A percentile compares a stretch with the other conserved stretches of the same genome.
Conservation (phyloP, 78 protist species). For the Chrysochromulina tobinii region DNA sequence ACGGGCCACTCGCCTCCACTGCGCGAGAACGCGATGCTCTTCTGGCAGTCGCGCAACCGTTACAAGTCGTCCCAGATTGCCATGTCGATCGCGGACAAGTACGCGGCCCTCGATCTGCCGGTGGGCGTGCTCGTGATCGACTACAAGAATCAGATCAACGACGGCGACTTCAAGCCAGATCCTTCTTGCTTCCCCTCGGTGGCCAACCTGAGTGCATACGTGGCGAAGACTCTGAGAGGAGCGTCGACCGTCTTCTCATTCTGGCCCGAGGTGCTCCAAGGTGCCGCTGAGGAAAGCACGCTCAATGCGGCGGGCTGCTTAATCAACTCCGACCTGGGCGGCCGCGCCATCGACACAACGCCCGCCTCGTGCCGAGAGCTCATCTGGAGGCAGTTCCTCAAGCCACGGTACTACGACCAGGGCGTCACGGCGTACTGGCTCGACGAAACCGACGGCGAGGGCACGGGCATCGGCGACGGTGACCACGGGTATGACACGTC, state of each 20-base stretch:
- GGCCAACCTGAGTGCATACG: neutral
- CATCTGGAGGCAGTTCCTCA: neutral
- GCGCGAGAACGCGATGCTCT: neutral
- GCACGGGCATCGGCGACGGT: neutral
- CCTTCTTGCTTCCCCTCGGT: constrained; percentile 25
- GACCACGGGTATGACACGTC: constrained; percentile 2
- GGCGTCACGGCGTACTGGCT: constrained; percentile 33
- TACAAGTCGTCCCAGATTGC: neutral
- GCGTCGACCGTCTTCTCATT: neutral
- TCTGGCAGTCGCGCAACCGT: constrained; percentile 25
- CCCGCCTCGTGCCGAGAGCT: neutral
- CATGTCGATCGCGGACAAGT: neutral
- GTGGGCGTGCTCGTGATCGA: constrained; percentile 30
- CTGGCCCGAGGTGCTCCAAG: neutral
- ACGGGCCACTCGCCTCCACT: constrained; percentile 27
- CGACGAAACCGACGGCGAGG: constrained; percentile 38
- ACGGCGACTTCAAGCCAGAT: constrained; percentile 29
- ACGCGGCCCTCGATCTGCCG: neutral
- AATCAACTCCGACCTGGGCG: neutral
- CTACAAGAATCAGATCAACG: neutral
- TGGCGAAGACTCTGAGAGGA: neutral
- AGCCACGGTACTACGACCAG: constrained; percentile 20
- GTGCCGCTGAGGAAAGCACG: neutral
- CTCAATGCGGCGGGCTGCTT: too few relatives aligned
- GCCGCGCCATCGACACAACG: constrained; percentile 24